Evolutionary conservation across 192 early-diverging fungal species (phyloP).

Genomic region (Rhizophagus sp.): DNA sequence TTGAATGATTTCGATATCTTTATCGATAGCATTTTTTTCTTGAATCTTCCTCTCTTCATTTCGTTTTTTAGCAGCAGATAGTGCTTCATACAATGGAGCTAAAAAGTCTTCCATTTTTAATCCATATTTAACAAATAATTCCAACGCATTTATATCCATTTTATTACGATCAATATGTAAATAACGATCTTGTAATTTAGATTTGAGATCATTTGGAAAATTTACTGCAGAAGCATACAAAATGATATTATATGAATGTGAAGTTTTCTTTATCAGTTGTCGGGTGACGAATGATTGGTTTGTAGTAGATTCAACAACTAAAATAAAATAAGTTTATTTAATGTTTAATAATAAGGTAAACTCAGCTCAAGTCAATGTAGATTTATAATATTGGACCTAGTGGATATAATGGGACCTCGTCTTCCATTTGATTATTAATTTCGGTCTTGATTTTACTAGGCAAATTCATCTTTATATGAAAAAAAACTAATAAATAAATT

Average conservation of each 20-base stretch:
- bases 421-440: neutral
- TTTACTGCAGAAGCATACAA: too few relatives aligned
- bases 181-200: neutral
- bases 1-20: neutral
- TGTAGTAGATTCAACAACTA: slow-evolving; percentile 14
- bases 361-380: neutral
- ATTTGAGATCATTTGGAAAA: neutral
- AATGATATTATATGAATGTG: too few relatives aligned
- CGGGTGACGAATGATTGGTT: slow-evolving; percentile 12
- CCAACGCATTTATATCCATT: neutral
- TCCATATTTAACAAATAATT: neutral
- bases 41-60: neutral
- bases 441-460: neutral
- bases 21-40: neutral
- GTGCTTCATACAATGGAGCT: neutral
- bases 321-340: too few relatives aligned
- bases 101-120: slow-evolving; percentile 10
- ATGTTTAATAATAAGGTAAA: too few relatives aligned
- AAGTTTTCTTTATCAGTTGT: neutral
- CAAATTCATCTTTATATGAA: neutral
- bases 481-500: too few relatives aligned
- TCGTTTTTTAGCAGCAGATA: neutral
- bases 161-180: neutral
- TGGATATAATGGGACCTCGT: neutral
- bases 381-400: neutral